These are phyloP conservation scores for Sambucus nigra DNA, from an alignment of 129 eudicot species.

Conservation along the genomic window DNA sequence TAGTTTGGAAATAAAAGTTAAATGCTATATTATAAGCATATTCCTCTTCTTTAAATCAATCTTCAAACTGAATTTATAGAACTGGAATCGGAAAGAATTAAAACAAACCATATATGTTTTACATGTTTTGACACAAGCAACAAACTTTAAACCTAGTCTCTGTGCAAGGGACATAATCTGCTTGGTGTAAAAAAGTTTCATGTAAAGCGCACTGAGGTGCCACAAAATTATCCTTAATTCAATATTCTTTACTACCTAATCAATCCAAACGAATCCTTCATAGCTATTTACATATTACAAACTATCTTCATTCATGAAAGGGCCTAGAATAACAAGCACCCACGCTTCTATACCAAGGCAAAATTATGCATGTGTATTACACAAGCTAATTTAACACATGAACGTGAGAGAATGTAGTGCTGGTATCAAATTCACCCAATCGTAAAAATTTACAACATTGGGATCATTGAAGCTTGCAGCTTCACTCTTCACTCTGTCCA, in stretches of 20 bases:
- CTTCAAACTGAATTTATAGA: neutral
- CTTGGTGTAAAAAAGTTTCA: neutral
- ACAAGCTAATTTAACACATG: too few relatives aligned
- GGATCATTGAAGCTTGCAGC: neutral
- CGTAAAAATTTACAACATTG: neutral
- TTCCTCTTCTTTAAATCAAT: neutral
- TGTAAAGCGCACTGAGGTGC: too few relatives aligned
- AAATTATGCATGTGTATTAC: too few relatives aligned
- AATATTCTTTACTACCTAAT: too few relatives aligned
- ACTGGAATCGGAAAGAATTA: neutral
- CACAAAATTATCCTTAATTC: too few relatives aligned
- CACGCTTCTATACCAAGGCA: neutral
- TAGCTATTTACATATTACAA: neutral
- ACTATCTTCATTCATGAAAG: neutral
- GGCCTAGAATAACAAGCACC: neutral
- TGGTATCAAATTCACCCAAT: too few relatives aligned
- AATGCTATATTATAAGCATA: conserved; percentile 2
- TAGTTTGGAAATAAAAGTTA: neutral
- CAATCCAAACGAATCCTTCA: neutral
- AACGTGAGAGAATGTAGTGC: too few relatives aligned
- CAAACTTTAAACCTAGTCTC: neutral
- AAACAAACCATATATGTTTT: neutral
- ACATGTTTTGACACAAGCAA: neutral
- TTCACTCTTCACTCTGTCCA: too few relatives aligned
- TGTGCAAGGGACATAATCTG: neutral